These are phyloP conservation scores for Sclerotinia minor DNA, from an alignment of 2,329 filamentous ascomycete species.

Conservation along the genomic window DNA sequence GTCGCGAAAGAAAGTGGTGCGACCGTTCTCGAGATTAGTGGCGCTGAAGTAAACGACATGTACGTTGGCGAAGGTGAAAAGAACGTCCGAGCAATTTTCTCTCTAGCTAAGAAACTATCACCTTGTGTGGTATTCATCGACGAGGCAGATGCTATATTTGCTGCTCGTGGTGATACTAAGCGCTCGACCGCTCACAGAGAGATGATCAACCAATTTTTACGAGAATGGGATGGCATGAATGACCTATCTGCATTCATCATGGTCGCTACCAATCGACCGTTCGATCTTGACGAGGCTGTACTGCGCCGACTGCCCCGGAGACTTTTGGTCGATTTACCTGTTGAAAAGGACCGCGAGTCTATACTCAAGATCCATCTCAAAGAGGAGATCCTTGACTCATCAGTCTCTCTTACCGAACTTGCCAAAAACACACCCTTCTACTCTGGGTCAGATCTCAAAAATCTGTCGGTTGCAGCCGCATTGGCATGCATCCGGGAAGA, in stretches of 20 bases:
- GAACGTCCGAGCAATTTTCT: conserved; percentile 90
- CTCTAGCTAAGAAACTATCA: conserved; percentile 83
- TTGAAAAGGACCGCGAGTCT: conserved; percentile 62
- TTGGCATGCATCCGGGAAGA: conserved; percentile 79
- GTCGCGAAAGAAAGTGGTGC: conserved; percentile 68
- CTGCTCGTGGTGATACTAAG: conserved; percentile 58
- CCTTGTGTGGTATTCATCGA: conserved; percentile 97
- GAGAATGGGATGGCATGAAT: conserved; percentile 91
- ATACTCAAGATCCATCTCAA: conserved; percentile 72
- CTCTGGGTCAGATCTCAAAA: conserved; percentile 82
- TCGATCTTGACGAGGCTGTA: conserved; percentile 88
- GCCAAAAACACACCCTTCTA: conserved; percentile 72
- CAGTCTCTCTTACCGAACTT: conserved; percentile 62
- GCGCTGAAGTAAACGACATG: conserved; percentile 92
- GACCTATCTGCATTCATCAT: conserved; percentile 90
- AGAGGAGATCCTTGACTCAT: conserved; percentile 61
- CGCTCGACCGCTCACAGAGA: conserved; percentile 63
- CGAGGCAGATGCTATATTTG: conserved; percentile 91
- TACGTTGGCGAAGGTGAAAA: conserved; percentile 96
- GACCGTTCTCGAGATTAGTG: conserved; percentile 82
- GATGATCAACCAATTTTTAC: conserved; percentile 93
- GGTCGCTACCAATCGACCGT: conserved; percentile 94
- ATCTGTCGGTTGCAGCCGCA: conserved; percentile 76
- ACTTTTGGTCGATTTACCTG: conserved; percentile 71
- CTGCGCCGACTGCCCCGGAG: conserved; percentile 73